Base-by-base conservation (phyloP, 2,329 filamentous ascomycete genomes). In the Leptographium flavum region DNA sequence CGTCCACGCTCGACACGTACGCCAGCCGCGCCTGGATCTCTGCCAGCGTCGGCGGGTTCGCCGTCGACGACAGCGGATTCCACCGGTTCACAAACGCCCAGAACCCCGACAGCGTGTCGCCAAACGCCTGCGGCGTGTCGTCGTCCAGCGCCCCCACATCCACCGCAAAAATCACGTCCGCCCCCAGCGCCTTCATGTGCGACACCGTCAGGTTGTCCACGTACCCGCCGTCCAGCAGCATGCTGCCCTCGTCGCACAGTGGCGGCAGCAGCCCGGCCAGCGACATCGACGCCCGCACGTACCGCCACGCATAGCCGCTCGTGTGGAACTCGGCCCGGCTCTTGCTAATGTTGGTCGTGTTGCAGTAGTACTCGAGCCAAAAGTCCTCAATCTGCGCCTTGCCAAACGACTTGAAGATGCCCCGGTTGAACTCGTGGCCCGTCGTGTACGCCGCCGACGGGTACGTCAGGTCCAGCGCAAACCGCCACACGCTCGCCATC, bases 401-500 rank as follows among this genome's bases (percentile, higher is more conserved):
- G 14, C 88, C 92, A 60, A 98, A 95, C 0, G 90, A 87, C 63
- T 98, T 98, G 76, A 95, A 98, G 52, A 98, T 95, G 35, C 92
- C 92, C 7, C 92, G 84, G 56, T 98, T 98, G 73, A 98, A 98
- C 57, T 98, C 92, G 58, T 98, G 92, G 1, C 92, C 92, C 0
- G 92, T 98, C 1, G 93, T 98, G 64, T 98, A 98, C 1, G 90
- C 94, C 8, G 86, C 87, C 6, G 90, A 92, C 0, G 92, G 92
- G 60, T 98, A 98, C 0, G 92, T 98, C 55, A 98, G 64, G 58
- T 98, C 92, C 3, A 98, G 70, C 1, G 88, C 88, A 60, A 98
- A 95, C n/a, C 92, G 79, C 92, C 92, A 98, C 65, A 96, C 86
- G 62, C 90, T 96, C 38, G 86, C 87, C 93, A 98, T 98, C n/a